These are phyloP conservation scores for Coccomyxa sp. DNA, from an alignment of 139 green algal genomes.

Conservation along the genomic window DNA sequence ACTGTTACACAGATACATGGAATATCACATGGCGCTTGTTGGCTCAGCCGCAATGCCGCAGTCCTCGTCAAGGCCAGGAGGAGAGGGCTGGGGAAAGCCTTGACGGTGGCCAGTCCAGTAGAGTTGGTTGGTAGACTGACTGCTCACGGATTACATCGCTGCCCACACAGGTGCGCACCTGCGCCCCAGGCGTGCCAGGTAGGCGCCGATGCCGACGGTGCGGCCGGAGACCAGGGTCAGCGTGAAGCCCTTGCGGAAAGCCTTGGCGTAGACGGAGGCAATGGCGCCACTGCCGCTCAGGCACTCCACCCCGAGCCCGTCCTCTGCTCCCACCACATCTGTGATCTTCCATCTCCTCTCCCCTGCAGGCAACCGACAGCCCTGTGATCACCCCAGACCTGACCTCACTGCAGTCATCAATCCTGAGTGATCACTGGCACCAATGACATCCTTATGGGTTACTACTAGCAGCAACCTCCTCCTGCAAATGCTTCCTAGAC, in stretches of 20 bases:
- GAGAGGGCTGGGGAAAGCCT: too few species aligned
- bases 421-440: too few species aligned
- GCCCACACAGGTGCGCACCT: conserved; percentile 21
- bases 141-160: background rate
- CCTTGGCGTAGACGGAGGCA: conserved; percentile 52
- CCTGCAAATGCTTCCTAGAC: too few species aligned
- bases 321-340: conserved; percentile 91
- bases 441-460: too few species aligned
- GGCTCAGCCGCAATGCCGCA: background rate
- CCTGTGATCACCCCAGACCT: too few species aligned
- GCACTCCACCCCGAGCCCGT: conserved; percentile 97
- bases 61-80: background rate
- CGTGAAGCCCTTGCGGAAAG: conserved; percentile 90
- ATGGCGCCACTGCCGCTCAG: conserved; percentile 94
- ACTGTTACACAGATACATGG: too few species aligned
- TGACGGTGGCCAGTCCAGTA: too few species aligned
- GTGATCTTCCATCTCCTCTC: conserved; percentile 56
- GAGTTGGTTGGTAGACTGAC: too few species aligned
- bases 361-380: background rate
- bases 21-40: background rate
- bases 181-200: conserved; percentile 92
- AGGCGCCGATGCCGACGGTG: conserved; percentile 97
- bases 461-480: too few species aligned
- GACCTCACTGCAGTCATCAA: too few species aligned
- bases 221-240: conserved; percentile 87